Evolutionary conservation across 2,329 filamentous ascomycete species (phyloP).

Genomic region (Monosporascus sp.): DNA sequence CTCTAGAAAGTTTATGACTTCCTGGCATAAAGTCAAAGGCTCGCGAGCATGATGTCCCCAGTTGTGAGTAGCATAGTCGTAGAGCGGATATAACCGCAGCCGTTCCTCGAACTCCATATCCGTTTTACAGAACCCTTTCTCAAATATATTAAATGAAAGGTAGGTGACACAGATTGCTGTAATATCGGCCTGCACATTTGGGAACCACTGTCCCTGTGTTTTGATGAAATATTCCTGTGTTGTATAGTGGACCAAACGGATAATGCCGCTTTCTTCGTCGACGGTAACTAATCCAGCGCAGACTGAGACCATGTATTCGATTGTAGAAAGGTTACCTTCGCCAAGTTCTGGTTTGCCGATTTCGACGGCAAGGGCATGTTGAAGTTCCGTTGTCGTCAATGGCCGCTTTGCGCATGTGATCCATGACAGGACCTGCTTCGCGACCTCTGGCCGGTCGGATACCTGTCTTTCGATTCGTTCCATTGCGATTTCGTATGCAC

Average conservation of each 20-base stretch:
- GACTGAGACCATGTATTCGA: conserved; percentile 26
- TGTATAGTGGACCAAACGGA: conserved; percentile 40
- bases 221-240: conserved; percentile 35
- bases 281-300: conserved; percentile 35
- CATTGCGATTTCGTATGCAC: conserved; percentile 36
- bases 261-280: conserved; percentile 29
- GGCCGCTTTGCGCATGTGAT: conserved; percentile 30
- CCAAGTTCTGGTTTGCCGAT: conserved; percentile 21
- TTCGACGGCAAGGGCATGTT: conserved; percentile 35
- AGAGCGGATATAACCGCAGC: conserved; percentile 1
- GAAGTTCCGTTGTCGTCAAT: conserved; percentile 29
- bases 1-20: neutral
- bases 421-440: conserved; percentile 34
- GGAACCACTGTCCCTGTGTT: conserved; percentile 25
- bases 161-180: conserved; percentile 28
- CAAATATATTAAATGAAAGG: conserved; percentile 23
- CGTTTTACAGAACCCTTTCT: neutral
- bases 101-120: conserved; percentile 1
- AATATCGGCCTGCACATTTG: conserved; percentile 22
- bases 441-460: conserved; percentile 23
- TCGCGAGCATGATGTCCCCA: conserved; percentile 5
- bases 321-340: conserved; percentile 22
- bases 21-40: neutral
- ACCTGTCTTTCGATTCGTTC: conserved; percentile 34
- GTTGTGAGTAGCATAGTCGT: conserved; percentile 5